Conservation (phyloP, 73 alveolate genomes). For the Symbiodinium natans region DNA sequence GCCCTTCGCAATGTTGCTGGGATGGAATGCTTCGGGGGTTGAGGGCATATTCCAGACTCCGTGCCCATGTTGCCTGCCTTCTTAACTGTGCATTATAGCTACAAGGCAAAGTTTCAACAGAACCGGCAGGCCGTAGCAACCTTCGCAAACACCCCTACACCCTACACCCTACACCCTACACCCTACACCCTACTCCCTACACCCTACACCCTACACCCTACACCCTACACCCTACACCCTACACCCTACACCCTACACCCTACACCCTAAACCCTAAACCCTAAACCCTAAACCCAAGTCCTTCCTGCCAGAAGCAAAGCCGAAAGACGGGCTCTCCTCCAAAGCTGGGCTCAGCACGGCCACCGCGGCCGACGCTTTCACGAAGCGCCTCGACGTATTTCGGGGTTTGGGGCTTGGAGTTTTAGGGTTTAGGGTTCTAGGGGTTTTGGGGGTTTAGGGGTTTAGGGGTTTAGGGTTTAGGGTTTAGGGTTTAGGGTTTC, state of each 20-base stretch:
- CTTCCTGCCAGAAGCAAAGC: not conserved
- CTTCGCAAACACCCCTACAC: not conserved
- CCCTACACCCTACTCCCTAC: not conserved
- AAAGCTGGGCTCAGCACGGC: conserved; percentile 78
- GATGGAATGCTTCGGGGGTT: too few species aligned
- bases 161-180: not conserved
- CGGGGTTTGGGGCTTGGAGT: too few species aligned
- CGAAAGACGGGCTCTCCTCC: conserved; percentile 68
- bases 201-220: not conserved
- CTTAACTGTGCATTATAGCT: too few species aligned
- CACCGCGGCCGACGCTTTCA: conserved; percentile 83
- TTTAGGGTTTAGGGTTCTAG: too few species aligned
- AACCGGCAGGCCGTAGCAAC: too few species aligned
- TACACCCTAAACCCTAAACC: not conserved
- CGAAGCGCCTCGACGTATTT: conserved; percentile 3
- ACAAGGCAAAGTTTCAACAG: too few species aligned
- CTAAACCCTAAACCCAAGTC: not conserved
- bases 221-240: not conserved
- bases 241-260: not conserved
- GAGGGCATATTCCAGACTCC: too few species aligned
- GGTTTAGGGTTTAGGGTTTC: too few species aligned
- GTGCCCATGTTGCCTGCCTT: too few species aligned
- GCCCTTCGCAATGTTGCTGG: too few species aligned
- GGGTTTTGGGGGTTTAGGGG: too few species aligned
- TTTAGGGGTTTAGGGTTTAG: not conserved